Percentiles rank a stretch among this genome's conserved stretches.
These are phyloP conservation scores for Suillus hirtellus DNA, from an alignment of 768 basidiomycete species.

Conservation along the genomic window DNA sequence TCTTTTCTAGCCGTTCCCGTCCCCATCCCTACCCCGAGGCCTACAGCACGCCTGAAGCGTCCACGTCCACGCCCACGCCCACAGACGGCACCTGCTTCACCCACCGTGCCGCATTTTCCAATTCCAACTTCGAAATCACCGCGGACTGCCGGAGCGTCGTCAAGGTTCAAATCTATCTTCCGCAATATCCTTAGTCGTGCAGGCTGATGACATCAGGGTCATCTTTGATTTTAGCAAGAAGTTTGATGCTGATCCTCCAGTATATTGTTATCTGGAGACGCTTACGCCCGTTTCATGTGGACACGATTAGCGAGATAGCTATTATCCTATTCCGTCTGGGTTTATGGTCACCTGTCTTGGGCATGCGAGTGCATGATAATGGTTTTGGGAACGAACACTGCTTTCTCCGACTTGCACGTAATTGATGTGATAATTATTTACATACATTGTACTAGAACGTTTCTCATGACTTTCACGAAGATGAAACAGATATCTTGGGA, in stretches of 20 bases:
- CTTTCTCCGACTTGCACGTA: background rate
- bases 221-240: background rate
- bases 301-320: background rate
- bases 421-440: background rate
- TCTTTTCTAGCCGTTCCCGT: background rate
- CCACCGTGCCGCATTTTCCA: background rate
- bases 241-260: background rate
- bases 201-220: background rate
- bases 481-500: background rate
- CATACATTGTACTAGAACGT: conserved; percentile 1
- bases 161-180: conserved; percentile 2
- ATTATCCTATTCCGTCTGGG: background rate
- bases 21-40: background rate
- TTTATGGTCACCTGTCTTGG: conserved; percentile 1
- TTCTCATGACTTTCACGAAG: background rate
- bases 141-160: background rate
- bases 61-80: conserved; percentile 25
- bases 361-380: background rate
- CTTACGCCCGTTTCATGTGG: background rate
- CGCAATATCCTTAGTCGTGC: background rate
- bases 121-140: background rate
- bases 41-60: conserved; percentile 9
- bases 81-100: conserved; percentile 25
- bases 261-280: background rate
- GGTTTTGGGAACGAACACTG: background rate